Conservation (phyloP, 2,329 filamentous ascomycete species). For the Verticillium longisporum region DNA sequence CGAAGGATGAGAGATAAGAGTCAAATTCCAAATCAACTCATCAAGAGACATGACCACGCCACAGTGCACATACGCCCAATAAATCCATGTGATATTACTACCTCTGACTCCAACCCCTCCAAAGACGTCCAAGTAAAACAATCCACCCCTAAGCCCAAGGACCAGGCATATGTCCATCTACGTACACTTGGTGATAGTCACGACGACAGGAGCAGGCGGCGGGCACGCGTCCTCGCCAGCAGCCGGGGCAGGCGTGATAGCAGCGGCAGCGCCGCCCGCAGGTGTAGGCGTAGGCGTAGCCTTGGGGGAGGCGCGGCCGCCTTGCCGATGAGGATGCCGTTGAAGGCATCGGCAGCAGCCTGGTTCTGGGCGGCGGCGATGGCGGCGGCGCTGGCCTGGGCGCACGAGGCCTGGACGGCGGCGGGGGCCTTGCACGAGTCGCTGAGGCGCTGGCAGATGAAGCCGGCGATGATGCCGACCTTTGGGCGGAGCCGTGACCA, state of each 20-base stretch:
- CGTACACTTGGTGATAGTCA: not conserved
- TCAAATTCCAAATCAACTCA: too few relatives aligned
- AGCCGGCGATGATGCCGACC: conserved; percentile 33
- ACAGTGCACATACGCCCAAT: too few relatives aligned
- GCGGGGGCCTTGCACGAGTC: conserved; percentile 17
- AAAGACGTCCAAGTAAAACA: not conserved
- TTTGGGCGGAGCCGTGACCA: conserved; percentile 42
- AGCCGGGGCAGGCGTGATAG: not conserved
- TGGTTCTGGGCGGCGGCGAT: conserved; percentile 14
- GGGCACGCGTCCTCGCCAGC: not conserved
- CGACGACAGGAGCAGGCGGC: not conserved
- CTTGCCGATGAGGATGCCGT: conserved; percentile 10
- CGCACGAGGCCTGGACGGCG: conserved; percentile 5
- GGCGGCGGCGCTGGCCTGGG: conserved; percentile 9
- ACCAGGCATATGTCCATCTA: not conserved
- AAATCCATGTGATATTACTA: not conserved
- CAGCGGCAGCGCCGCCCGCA: not conserved
- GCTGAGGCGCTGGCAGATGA: conserved; percentile 37
- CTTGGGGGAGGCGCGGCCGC: not conserved
- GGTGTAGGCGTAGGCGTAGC: not conserved
- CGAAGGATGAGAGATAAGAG: too few relatives aligned
- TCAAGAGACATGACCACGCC: too few relatives aligned
- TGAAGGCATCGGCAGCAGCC: conserved; percentile 19
- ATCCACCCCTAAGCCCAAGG: not conserved
- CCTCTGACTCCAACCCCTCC: not conserved